Percentiles rank a stretch among this genome's conserved stretches.
Evolutionary conservation across 2,329 filamentous ascomycete species (phyloP).

Genomic region (Phyllosticta capitalensis): DNA sequence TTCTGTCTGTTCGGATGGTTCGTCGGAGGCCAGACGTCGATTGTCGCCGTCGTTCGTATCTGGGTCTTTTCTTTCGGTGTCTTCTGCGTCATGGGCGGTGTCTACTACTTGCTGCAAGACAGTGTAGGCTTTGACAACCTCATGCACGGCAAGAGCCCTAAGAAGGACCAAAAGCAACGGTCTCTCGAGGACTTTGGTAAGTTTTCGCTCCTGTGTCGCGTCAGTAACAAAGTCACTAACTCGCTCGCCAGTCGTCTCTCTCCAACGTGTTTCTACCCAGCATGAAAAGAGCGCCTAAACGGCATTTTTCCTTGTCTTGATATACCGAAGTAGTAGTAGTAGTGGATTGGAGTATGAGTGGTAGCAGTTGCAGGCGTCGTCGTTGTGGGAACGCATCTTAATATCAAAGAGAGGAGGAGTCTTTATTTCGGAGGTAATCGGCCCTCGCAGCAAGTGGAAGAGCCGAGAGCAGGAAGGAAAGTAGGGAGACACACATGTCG

Average conservation of each 20-base stretch:
- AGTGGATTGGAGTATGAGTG: background rate
- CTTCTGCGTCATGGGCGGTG: slow-evolving; percentile 71
- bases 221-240: slow-evolving; percentile 37
- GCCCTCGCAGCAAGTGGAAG: no score
- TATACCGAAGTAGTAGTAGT: background rate
- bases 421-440: no score
- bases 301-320: background rate
- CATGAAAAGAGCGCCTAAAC: slow-evolving; percentile 75
- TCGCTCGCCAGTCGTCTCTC: slow-evolving; percentile 58
- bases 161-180: slow-evolving; percentile 73
- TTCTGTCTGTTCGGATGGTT: slow-evolving; percentile 85
- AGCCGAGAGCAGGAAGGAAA: no score
- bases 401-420: slow-evolving; percentile 1
- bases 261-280: slow-evolving; percentile 84
- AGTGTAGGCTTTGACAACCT: slow-evolving; percentile 78
- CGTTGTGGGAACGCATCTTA: background rate
- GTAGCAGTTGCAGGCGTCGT: background rate
- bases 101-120: slow-evolving; percentile 73
- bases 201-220: slow-evolving; percentile 24
- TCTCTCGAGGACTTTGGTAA: slow-evolving; percentile 83
- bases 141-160: slow-evolving; percentile 81
- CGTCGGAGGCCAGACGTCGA: slow-evolving; percentile 58
- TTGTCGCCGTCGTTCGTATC: slow-evolving; percentile 76
- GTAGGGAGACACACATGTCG: no score
- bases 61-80: slow-evolving; percentile 89